These are phyloP conservation scores for Nissolia schottii DNA, from an alignment of 306 rosid species.

Conservation along the genomic window DNA sequence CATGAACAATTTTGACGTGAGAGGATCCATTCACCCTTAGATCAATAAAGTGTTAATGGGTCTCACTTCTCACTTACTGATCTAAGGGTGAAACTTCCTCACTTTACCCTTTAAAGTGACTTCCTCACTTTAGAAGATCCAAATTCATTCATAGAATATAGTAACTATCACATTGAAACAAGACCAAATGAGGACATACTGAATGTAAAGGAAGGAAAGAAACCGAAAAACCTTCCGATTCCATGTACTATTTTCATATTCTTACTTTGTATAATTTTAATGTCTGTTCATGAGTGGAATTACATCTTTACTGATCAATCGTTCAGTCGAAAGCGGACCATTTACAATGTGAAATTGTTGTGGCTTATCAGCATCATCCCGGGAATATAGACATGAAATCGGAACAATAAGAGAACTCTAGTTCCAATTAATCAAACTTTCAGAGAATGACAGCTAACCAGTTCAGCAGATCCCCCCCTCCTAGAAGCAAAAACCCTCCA, in stretches of 20 bases:
- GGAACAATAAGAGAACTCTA: background rate
- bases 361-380: background rate
- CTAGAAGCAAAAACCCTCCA: slow-evolving; percentile 39
- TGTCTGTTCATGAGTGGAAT: background rate
- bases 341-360: slow-evolving; percentile 8
- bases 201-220: background rate
- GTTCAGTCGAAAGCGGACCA: background rate
- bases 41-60: too few relatives aligned
- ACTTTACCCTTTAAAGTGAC: too few relatives aligned
- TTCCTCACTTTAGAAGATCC: too few relatives aligned
- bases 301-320: slow-evolving; percentile 4
- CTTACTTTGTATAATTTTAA: background rate
- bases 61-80: too few relatives aligned
- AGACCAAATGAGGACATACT: background rate
- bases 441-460: slow-evolving; percentile 45
- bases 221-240: background rate
- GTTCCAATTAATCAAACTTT: slow-evolving; percentile 19
- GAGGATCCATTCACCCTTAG: too few relatives aligned
- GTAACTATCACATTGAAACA: background rate
- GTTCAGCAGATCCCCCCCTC: slow-evolving; percentile 34
- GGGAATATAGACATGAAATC: background rate
- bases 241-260: background rate
- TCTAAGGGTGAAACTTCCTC: too few relatives aligned
- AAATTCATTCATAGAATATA: slow-evolving; percentile 15
- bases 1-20: too few relatives aligned